phyloP scores from a whole-genome alignment of 1,139 yeast genomes.

The Protomyces gravidus region DNA sequence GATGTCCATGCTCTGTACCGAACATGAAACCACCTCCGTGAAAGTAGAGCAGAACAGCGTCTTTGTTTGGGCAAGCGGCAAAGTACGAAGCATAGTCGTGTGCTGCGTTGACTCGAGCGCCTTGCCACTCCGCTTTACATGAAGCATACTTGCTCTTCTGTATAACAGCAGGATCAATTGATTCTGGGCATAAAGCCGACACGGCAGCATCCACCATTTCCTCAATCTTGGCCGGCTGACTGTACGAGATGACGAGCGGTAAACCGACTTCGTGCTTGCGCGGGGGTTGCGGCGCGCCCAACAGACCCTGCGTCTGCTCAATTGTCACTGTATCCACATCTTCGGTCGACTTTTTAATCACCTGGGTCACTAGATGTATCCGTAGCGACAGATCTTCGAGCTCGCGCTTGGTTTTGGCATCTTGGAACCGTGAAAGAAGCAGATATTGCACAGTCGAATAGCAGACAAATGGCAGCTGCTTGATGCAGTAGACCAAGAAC shows the following conservation, averaged over 20 bases:
- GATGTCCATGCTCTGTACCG: constrained; percentile 28
- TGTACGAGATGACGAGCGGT: not conserved
- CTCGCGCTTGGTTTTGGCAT: not conserved
- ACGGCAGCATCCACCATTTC: constrained; percentile 12
- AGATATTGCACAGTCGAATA: not conserved
- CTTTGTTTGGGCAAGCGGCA: constrained; percentile 31
- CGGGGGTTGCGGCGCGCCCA: not conserved
- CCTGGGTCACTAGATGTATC: not conserved
- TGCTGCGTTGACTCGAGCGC: not conserved
- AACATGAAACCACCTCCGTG: constrained; percentile 49
- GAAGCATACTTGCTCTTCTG: not conserved
- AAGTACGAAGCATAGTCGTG: not conserved
- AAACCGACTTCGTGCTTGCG: constrained; percentile 12
- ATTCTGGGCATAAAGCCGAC: not conserved
- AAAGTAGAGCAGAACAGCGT: constrained; percentile 39
- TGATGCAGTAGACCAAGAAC: not conserved
- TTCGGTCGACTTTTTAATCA: constrained; percentile 5
- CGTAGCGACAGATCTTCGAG: not conserved
- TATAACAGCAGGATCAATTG: not conserved
- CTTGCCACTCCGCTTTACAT: not conserved
- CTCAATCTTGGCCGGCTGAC: constrained; percentile 2
- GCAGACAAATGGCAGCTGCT: not conserved
- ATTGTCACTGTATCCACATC: constrained; percentile 14
- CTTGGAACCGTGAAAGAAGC: not conserved
- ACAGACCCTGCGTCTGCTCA: constrained; percentile 10